These are phyloP conservation scores for Talaromyces sp. DNA, from an alignment of 2,329 filamentous ascomycete species.

Conservation along the genomic window DNA sequence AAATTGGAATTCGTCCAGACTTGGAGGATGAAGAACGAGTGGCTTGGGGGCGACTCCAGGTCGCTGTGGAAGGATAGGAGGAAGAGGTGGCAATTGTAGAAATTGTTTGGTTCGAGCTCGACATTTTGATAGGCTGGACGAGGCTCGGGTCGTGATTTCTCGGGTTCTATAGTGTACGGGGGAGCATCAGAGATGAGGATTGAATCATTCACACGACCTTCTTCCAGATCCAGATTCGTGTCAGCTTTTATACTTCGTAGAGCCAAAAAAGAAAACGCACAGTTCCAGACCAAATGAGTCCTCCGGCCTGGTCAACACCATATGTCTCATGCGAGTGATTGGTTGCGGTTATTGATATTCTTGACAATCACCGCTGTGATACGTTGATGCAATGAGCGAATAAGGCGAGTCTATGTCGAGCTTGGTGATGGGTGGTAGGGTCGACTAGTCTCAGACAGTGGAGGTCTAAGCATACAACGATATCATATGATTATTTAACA, in stretches of 20 bases:
- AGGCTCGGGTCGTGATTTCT: background rate
- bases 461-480: constrained; percentile 13
- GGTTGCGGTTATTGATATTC: background rate
- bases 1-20: constrained; percentile 18
- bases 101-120: background rate
- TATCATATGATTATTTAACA: background rate
- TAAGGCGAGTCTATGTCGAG: background rate
- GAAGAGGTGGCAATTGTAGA: background rate
- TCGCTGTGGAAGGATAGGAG: constrained; percentile 6
- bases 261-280: constrained; percentile 3
- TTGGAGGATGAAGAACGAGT: constrained; percentile 10
- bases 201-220: background rate
- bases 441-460: background rate
- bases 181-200: background rate
- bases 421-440: background rate
- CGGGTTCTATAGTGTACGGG: background rate
- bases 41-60: background rate
- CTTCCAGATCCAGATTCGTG: background rate
- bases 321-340: constrained; percentile 3
- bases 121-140: constrained; percentile 1
- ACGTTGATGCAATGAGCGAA: background rate
- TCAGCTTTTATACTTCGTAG: constrained; percentile 12
- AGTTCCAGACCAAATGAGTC: background rate
- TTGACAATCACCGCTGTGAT: background rate
- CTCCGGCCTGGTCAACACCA: background rate